phyloP scores from a whole-genome alignment of 305 asterid genomes.

The Ilex paraguariensis region DNA sequence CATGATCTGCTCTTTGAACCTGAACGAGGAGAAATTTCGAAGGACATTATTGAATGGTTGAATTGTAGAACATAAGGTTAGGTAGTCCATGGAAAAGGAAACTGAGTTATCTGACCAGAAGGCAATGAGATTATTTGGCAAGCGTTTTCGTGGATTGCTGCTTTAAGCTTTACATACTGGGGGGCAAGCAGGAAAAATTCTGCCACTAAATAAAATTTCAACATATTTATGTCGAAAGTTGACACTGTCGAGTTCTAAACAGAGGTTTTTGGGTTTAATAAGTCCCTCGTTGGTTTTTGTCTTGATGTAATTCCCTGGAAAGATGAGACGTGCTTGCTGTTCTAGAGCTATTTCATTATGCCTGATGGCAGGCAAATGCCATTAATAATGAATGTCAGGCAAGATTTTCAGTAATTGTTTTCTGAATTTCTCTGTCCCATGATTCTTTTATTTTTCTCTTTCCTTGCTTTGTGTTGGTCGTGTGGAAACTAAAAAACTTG shows the following conservation, averaged over 20 bases:
- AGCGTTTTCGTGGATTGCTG: neutral
- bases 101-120: neutral
- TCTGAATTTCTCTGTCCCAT: too few relatives aligned
- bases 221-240: too few relatives aligned
- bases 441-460: too few relatives aligned
- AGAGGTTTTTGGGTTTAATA: too few relatives aligned
- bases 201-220: neutral
- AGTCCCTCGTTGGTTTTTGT: too few relatives aligned
- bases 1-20: slow-evolving; percentile 94
- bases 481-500: too few relatives aligned
- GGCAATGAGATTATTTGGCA: neutral
- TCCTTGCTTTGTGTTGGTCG: too few relatives aligned
- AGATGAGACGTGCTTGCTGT: neutral
- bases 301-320: neutral
- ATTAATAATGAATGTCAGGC: too few relatives aligned
- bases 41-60: slow-evolving; percentile 60
- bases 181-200: too few relatives aligned
- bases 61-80: slow-evolving; percentile 35
- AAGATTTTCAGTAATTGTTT: too few relatives aligned
- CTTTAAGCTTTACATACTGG: neutral
- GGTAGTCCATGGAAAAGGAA: neutral
- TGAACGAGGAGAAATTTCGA: slow-evolving; percentile 57
- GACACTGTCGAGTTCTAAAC: neutral
- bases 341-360: too few relatives aligned
- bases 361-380: too few relatives aligned